Conservation (phyloP, 2,329 filamentous ascomycete species). For the Remersonia thermophila region DNA sequence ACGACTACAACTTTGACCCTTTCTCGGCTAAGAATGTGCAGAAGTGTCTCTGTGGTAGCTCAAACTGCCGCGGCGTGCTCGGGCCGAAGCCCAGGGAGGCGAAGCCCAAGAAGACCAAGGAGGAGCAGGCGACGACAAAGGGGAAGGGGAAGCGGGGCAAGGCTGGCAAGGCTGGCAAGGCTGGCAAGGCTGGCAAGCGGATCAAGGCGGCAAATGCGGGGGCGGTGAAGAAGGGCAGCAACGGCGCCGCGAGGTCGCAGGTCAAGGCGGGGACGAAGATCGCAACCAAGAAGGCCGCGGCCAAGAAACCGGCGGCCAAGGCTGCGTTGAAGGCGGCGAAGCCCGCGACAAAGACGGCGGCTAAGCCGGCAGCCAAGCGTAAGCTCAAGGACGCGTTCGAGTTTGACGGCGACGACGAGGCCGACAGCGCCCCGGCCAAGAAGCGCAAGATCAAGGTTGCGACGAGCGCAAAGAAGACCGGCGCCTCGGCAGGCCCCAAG, state of each 20-base stretch:
- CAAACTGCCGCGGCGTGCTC: constrained; percentile 52
- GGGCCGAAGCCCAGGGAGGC: constrained; percentile 48
- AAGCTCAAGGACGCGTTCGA: constrained; percentile 43
- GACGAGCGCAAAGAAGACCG: constrained; percentile 19
- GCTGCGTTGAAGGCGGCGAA: neutral
- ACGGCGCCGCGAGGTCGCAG: neutral
- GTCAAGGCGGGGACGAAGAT: constrained; percentile 25
- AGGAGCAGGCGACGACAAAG: constrained; percentile 17
- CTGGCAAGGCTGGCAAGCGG: constrained; percentile 24
- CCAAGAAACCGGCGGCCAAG: constrained; percentile 21
- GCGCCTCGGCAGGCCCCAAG: constrained; percentile 27
- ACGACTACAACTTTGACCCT: constrained; percentile 70
- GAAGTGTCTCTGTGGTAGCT: constrained; percentile 50
- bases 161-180: constrained; percentile 19
- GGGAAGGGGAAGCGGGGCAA: neutral
- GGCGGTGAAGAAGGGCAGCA: neutral
- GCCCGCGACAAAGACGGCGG: constrained; percentile 28
- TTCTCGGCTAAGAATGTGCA: constrained; percentile 59
- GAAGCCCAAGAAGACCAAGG: constrained; percentile 36
- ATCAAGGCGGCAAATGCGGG: neutral
- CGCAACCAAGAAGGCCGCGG: constrained; percentile 25
- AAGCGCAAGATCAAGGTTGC: constrained; percentile 36
- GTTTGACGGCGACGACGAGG: constrained; percentile 24
- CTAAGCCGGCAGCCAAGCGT: constrained; percentile 36
- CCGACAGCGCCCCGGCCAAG: constrained; percentile 22